phyloP scores from a whole-genome alignment of 1,284 basidiomycete species.

The Fomitopsis palustris region DNA sequence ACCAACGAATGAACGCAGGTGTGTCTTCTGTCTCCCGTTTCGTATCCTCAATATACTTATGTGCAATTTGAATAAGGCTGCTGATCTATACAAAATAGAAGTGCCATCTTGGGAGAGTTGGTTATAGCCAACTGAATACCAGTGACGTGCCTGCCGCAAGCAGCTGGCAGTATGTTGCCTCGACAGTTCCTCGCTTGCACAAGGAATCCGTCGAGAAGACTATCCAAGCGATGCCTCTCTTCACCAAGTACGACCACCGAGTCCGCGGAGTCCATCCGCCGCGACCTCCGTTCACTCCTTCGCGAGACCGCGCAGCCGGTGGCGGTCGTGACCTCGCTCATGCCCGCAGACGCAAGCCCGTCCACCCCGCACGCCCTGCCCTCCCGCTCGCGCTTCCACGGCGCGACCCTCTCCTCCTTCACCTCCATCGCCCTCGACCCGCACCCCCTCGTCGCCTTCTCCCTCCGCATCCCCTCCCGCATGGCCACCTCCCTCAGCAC shows the following conservation, averaged over 20 bases:
- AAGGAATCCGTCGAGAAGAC: neutral
- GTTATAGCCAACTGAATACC: neutral
- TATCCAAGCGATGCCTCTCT: neutral
- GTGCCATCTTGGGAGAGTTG: too few relatives aligned
- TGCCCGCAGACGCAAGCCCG: slow-evolving; percentile 20
- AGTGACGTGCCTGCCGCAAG: neutral
- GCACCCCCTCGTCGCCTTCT: slow-evolving; percentile 82
- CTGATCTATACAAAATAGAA: too few relatives aligned
- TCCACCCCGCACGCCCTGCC: neutral
- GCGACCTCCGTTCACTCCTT: slow-evolving; percentile 31
- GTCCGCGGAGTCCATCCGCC: slow-evolving; percentile 14
- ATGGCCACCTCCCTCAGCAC: slow-evolving; percentile 64
- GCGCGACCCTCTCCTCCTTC: slow-evolving; percentile 90
- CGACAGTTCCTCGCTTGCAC: neutral
- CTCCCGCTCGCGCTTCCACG: slow-evolving; percentile 51
- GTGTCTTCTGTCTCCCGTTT: neutral
- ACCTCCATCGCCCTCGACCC: slow-evolving; percentile 89
- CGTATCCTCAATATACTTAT: neutral
- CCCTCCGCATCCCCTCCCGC: slow-evolving; percentile 83
- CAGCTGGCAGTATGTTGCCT: neutral
- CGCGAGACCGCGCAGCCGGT: slow-evolving; percentile 41
- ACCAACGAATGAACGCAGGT: neutral
- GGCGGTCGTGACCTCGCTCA: slow-evolving; percentile 37
- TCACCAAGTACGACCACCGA: neutral
- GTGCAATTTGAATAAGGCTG: too few relatives aligned